These are phyloP conservation scores for Epichloe brachyelytri DNA, from an alignment of 2,329 filamentous ascomycete genomes.

Conservation along the genomic window DNA sequence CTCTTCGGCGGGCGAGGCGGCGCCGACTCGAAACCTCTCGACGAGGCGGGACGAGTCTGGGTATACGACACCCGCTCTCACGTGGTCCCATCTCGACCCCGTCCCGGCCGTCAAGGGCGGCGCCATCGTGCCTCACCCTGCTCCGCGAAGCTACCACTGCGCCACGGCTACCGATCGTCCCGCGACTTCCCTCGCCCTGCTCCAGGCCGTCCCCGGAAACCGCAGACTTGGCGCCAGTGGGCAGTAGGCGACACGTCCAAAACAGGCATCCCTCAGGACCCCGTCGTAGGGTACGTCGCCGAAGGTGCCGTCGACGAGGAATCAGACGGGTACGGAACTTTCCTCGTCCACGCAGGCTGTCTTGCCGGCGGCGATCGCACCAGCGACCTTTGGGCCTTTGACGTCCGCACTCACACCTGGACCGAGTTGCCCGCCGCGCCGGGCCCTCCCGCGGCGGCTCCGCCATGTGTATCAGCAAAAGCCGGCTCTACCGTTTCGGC, in stretches of 20 bases:
- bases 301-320: conserved; percentile 47
- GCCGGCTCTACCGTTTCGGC: conserved; percentile 64
- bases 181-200: conserved; percentile 30
- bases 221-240: conserved; percentile 41
- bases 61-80: conserved; percentile 53
- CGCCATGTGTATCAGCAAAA: conserved; percentile 49
- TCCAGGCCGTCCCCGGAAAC: conserved; percentile 13
- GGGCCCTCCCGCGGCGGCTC: conserved; percentile 52
- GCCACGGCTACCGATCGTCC: conserved; percentile 44
- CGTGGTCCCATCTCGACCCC: conserved; percentile 55
- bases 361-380: conserved; percentile 47
- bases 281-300: conserved; percentile 44
- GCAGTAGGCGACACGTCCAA: conserved; percentile 40
- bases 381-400: conserved; percentile 68
- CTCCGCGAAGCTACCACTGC: conserved; percentile 59
- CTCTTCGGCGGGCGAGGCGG: conserved; percentile 71
- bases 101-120: conserved; percentile 29
- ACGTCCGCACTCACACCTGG: conserved; percentile 52
- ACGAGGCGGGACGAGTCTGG: conserved; percentile 67
- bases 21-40: conserved; percentile 52
- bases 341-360: conserved; percentile 69
- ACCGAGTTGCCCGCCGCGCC: conserved; percentile 54
- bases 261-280: conserved; percentile 45
- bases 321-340: conserved; percentile 48
- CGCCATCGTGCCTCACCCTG: conserved; percentile 34